Percentiles rank a stretch among this genome's conserved stretches.
These are phyloP conservation scores for Capsicum chinense DNA, from an alignment of 257 asterid genomes.

Conservation along the genomic window DNA sequence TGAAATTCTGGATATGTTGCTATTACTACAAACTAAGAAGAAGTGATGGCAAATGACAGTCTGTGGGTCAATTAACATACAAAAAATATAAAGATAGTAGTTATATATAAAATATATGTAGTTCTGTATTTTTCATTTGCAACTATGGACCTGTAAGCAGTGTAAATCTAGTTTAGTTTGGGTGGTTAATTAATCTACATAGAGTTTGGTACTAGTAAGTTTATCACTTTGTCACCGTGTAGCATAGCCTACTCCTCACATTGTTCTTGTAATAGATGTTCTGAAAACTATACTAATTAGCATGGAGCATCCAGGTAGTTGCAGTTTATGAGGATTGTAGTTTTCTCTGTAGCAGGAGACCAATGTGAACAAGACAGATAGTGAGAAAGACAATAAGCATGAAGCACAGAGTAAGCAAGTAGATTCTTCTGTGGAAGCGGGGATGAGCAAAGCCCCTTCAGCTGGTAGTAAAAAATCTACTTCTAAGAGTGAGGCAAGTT, in stretches of 20 bases:
- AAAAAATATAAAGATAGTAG: not conserved
- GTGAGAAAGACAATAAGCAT: slow-evolving; percentile 50
- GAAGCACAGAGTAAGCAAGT: slow-evolving; percentile 34
- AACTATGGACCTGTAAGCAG: too few species aligned
- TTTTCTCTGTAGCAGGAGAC: slow-evolving; percentile 44
- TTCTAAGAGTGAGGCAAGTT: slow-evolving; percentile 67
- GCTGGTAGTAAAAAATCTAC: slow-evolving; percentile 54
- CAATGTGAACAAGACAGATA: slow-evolving; percentile 47
- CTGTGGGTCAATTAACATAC: not conserved
- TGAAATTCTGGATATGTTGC: not conserved
- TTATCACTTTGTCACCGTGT: not conserved
- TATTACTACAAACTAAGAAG: not conserved
- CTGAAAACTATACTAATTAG: not conserved
- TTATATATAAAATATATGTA: not conserved
- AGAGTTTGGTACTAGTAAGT: not conserved
- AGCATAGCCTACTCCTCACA: not conserved
- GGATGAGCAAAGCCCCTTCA: slow-evolving; percentile 37
- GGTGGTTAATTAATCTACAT: not conserved
- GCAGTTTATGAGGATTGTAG: not conserved
- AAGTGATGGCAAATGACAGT: not conserved
- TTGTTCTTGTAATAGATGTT: not conserved
- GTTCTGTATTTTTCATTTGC: not conserved
- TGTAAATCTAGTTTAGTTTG: not conserved
- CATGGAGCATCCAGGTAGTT: not conserved
- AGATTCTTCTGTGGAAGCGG: slow-evolving; percentile 33